These are phyloP conservation scores for Chlorella sp. DNA, from an alignment of 139 green algal genomes.

Conservation along the genomic window DNA sequence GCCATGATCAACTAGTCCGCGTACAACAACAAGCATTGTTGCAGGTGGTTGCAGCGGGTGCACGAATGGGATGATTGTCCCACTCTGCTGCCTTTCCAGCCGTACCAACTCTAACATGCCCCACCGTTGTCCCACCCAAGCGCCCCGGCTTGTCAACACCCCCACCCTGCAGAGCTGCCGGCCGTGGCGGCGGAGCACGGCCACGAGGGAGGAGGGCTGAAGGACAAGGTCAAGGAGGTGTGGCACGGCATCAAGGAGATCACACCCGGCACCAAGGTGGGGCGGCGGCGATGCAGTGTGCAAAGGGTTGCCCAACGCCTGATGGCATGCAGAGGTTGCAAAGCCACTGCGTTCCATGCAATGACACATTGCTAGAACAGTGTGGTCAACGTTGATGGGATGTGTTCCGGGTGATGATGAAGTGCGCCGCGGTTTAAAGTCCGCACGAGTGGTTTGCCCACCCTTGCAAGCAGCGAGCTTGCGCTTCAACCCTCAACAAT, in stretches of 20 bases:
- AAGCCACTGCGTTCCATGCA: too few species aligned
- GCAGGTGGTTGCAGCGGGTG: too few species aligned
- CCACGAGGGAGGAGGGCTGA: background rate
- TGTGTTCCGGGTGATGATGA: too few species aligned
- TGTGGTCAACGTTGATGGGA: too few species aligned
- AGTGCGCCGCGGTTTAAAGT: too few species aligned
- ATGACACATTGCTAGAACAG: too few species aligned
- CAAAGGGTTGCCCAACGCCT: too few species aligned
- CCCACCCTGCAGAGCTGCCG: background rate
- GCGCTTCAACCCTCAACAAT: too few species aligned
- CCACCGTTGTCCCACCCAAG: background rate
- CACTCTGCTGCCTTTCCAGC: background rate
- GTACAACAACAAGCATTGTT: too few species aligned
- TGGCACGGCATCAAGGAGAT: constrained; percentile 16
- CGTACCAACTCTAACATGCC: background rate
- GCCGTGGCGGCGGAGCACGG: background rate
- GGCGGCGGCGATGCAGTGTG: background rate
- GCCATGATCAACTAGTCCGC: background rate
- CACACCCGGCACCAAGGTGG: background rate
- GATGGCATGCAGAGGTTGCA: too few species aligned
- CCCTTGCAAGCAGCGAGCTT: too few species aligned
- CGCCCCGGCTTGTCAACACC: background rate
- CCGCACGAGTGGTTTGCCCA: too few species aligned
- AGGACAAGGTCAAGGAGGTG: constrained; percentile 18
- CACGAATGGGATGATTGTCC: background rate